A percentile compares a stretch with the other conserved stretches of the same genome.
Evolutionary conservation across 2,329 filamentous ascomycete genomes (phyloP).

Genomic region (Rutstroemia sp.): DNA sequence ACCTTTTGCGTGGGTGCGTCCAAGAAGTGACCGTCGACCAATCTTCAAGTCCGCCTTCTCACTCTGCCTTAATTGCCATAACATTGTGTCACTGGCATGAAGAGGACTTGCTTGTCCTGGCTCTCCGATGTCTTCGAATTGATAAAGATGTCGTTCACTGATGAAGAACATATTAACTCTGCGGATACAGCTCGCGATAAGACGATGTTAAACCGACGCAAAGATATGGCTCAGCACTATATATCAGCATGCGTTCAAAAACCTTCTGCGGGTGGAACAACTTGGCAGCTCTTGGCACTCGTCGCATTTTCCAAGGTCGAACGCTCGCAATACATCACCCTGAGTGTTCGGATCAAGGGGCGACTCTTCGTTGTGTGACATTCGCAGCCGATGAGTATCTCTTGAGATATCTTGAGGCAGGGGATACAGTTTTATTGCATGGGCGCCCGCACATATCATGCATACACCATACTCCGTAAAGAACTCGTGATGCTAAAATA

Average conservation of each 20-base stretch:
- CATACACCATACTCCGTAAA: no score
- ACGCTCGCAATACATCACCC: not conserved
- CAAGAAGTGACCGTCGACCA: not conserved
- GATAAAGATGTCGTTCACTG: no score
- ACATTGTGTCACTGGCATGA: no score
- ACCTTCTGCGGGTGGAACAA: not conserved
- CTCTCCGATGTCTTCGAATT: no score
- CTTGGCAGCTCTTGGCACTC: constrained; percentile 1
- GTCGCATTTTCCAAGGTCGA: not conserved
- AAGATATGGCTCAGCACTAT: not conserved
- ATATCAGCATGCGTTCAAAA: no score
- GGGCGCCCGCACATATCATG: no score
- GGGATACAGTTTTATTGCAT: no score
- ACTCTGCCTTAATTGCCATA: not conserved
- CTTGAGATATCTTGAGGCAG: no score
- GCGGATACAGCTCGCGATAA: not conserved
- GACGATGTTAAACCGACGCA: not conserved
- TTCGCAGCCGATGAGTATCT: no score
- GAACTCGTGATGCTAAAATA: no score
- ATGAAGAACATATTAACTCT: not conserved
- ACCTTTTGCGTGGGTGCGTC: not conserved
- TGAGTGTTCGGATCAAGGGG: not conserved
- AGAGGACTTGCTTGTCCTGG: no score
- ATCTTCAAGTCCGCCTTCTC: not conserved
- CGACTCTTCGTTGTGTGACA: no score